phyloP scores from a whole-genome alignment of 805 yeast species.

The Spencermartinsiella europaea region DNA sequence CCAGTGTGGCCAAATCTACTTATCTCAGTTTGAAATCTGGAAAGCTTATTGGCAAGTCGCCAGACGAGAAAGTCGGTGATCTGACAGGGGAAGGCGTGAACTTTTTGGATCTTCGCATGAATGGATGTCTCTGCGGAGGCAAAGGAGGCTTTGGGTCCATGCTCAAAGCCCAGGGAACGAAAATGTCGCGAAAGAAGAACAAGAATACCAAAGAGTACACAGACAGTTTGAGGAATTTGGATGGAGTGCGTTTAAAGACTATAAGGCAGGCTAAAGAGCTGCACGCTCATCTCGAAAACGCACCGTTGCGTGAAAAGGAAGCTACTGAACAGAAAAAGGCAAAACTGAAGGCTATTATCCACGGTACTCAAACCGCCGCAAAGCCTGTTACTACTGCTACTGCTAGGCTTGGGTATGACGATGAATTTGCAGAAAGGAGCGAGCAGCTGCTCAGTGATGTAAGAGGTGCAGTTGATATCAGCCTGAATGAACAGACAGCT shows the following conservation, averaged over 20 bases:
- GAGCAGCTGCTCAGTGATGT: constrained; percentile 37
- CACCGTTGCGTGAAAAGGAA: constrained; percentile 16
- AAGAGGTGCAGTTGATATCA: constrained; percentile 24
- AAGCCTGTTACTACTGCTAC: constrained; percentile 32
- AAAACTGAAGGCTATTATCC: constrained; percentile 34
- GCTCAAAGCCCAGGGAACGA: constrained; percentile 38
- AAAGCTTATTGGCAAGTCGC: neutral
- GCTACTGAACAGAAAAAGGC: constrained; percentile 32
- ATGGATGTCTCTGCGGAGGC: constrained; percentile 42
- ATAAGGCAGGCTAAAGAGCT: constrained; percentile 36
- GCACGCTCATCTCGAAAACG: constrained; percentile 26
- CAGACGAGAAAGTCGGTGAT: neutral
- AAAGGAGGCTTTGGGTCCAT: constrained; percentile 48
- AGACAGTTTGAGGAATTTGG: constrained; percentile 38
- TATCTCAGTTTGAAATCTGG: neutral
- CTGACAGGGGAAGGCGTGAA: neutral
- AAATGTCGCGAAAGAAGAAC: constrained; percentile 30
- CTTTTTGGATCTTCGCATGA: constrained; percentile 14
- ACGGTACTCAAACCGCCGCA: constrained; percentile 16
- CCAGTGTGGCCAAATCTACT: neutral
- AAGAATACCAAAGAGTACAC: constrained; percentile 24
- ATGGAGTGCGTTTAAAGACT: constrained; percentile 37
- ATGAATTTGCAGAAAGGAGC: constrained; percentile 35
- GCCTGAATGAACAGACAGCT: constrained; percentile 1
- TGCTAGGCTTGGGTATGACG: too few species aligned